Conservation (phyloP, 495 filamentous ascomycete genomes). For the Hypoxylon cercidicola region DNA sequence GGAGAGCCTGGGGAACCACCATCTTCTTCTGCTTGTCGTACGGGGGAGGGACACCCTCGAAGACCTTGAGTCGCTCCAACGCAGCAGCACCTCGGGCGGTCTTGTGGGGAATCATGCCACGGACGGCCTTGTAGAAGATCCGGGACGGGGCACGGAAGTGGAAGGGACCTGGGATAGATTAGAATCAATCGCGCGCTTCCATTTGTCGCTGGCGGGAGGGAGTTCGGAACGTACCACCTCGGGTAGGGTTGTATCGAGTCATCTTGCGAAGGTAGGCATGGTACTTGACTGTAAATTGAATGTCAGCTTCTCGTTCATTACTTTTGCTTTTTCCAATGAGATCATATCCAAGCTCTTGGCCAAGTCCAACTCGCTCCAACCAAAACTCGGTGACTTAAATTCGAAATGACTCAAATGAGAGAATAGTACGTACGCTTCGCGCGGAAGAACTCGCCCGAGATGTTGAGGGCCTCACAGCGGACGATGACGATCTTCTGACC, state of each 20-base stretch:
- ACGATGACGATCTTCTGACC: conserved; percentile 99
- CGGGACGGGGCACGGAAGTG: conserved; percentile 98
- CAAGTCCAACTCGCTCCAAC: conserved; percentile 14
- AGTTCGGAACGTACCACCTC: conserved; percentile 77
- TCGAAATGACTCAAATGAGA: conserved; percentile 4
- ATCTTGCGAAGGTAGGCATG: conserved; percentile 99
- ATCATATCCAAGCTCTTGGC: conserved; percentile 22
- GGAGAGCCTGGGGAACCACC: conserved; percentile 97
- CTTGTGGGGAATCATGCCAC: conserved; percentile 99
- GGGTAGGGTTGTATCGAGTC: conserved; percentile 98
- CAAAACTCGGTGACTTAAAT: conserved; percentile 5
- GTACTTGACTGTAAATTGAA: conserved; percentile 88
- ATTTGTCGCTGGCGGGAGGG: conserved; percentile 21
- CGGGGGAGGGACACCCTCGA: conserved; percentile 98
- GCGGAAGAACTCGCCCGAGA: conserved; percentile 99
- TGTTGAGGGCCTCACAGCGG: conserved; percentile 98
- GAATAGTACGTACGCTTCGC: conserved; percentile 88
- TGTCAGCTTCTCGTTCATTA: conserved; percentile 44
- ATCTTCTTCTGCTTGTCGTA: conserved; percentile 99
- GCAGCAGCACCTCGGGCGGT: conserved; percentile 96
- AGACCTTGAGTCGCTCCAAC: conserved; percentile 97
- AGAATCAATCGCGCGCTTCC: conserved; percentile 41
- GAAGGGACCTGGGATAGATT: conserved; percentile 81
- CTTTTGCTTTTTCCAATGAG: conserved; percentile 3
- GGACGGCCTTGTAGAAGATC: conserved; percentile 99